These are phyloP conservation scores for Lipomyces oligophaga DNA, from an alignment of 805 yeast species.

Conservation along the genomic window DNA sequence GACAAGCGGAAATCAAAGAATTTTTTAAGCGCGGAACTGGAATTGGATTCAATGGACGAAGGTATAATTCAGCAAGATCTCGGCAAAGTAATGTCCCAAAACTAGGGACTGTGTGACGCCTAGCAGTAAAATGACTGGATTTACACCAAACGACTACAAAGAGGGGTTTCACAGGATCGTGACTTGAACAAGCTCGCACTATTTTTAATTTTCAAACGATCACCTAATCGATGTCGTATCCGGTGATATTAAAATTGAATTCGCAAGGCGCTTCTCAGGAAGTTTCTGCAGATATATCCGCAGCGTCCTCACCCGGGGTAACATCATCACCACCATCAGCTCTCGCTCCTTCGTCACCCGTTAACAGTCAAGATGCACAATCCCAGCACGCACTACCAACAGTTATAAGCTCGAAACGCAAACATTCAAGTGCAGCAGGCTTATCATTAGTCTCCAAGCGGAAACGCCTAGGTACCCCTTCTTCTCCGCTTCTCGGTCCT, in stretches of 20 bases:
- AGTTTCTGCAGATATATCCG: conserved; percentile 2
- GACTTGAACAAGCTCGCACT: not conserved
- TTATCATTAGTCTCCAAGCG: conserved; percentile 9
- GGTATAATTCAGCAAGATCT: too few species aligned
- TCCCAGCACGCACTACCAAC: not conserved
- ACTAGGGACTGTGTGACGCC: too few species aligned
- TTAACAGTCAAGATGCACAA: conserved; percentile 7
- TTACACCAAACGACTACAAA: not conserved
- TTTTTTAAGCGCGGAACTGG: too few species aligned
- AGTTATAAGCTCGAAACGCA: conserved; percentile 1
- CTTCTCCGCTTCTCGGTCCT: conserved; percentile 12
- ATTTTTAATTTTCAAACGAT: not conserved
- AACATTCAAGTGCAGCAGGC: conserved; percentile 1
- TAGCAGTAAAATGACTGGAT: not conserved
- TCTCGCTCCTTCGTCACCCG: conserved; percentile 15
- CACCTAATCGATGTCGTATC: not conserved
- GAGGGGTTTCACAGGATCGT: not conserved
- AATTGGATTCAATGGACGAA: too few species aligned
- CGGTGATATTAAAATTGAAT: conserved; percentile 21
- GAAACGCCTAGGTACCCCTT: conserved; percentile 14
- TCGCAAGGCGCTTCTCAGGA: conserved; percentile 21
- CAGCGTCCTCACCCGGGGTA: conserved; percentile 9
- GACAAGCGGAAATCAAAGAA: too few species aligned
- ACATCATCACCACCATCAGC: conserved; percentile 9
- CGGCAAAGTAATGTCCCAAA: too few species aligned